Evolutionary conservation across 805 yeast species (phyloP), one percentile per base, ranked within the genome.

Genomic region (Metschnikowia kofuensis): DNA sequence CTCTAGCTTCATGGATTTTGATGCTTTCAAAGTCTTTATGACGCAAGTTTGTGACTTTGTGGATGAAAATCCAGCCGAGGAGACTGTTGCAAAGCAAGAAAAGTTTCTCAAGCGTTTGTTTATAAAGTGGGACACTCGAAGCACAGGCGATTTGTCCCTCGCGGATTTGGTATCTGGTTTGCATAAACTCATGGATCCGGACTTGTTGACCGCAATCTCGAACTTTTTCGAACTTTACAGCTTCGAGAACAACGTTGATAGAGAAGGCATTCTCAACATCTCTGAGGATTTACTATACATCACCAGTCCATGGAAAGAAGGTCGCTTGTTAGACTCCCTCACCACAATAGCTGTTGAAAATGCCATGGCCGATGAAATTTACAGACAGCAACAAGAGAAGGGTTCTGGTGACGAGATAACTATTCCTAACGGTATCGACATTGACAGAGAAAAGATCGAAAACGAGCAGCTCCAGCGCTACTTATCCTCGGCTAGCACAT

Each of bases 301-400:
- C 34, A 90, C 97, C 0, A 77, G 85, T 37, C 96, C 96, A 2
- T 87, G 94, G 85, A 83, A 89, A 58, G 89, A 88, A 53, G 91
- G 85, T 6, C 65, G 66, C 42, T 61, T 77, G 15, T 77, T 88
- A 36, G 97, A 90, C 64, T 62, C 70, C 6, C 72, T 84, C 11
- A 85, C 96, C 0, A 77, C 80, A 44, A 70, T 69, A 38, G 79
- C 80, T 2, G 82, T 87, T 39, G 89, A 86, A 57, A 75, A 78
- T 42, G 83, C 79, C 44, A 79, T 85, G 51, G 89, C 90, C 0
- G 87, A 83, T 49, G 75, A 77, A 46, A 77, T 86, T 7, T 74
- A 71, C 39, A 70, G 73, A 52, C 71, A 73, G 45, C 73, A 74
- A 45, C 59, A 64, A 42, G 65, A 60, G 21, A 65, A 65, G 48